Conservation (phyloP, 352 stramenopile genomes). For the Phytophthora rubi region DNA sequence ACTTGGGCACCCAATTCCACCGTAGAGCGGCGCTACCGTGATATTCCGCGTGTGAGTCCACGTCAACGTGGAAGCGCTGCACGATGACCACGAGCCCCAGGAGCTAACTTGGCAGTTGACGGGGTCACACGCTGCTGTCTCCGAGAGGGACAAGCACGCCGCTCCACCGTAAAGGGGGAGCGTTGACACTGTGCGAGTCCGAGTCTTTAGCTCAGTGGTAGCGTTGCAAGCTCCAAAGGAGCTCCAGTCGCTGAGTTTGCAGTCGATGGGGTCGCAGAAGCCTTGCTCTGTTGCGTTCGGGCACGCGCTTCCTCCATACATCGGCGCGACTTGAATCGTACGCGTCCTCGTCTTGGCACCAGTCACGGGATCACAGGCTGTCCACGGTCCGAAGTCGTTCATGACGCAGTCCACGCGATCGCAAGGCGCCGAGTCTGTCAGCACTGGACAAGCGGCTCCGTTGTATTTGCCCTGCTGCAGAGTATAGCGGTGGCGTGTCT, state of each 20-base stretch:
- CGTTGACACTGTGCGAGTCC: slow-evolving; percentile 37
- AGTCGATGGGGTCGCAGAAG: slow-evolving; percentile 48
- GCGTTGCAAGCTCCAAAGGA: slow-evolving; percentile 45
- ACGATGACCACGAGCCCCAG: slow-evolving; percentile 42
- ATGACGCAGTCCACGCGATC: slow-evolving; percentile 50
- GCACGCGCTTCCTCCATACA: slow-evolving; percentile 56
- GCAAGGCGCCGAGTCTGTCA: slow-evolving; percentile 35
- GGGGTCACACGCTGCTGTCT: slow-evolving; percentile 47
- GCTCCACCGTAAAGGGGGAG: slow-evolving; percentile 44
- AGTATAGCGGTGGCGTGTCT: slow-evolving; percentile 43
- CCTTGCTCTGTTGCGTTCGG: slow-evolving; percentile 33
- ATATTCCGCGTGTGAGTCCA: slow-evolving; percentile 42
- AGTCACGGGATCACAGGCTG: slow-evolving; percentile 33
- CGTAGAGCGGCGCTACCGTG: slow-evolving; percentile 35
- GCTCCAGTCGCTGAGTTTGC: slow-evolving; percentile 49
- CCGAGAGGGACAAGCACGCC: slow-evolving; percentile 34
- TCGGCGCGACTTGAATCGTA: slow-evolving; percentile 21
- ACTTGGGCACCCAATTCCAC: slow-evolving; percentile 44
- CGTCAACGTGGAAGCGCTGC: slow-evolving; percentile 34
- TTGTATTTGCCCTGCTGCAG: slow-evolving; percentile 43
- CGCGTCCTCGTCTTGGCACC: slow-evolving; percentile 44
- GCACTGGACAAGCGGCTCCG: slow-evolving; percentile 35
- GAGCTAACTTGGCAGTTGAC: slow-evolving; percentile 55
- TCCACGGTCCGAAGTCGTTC: slow-evolving; percentile 39
- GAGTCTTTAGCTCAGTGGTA: slow-evolving; percentile 40